Percentiles rank a stretch among this genome's conserved stretches.
Conservation (phyloP, 106 monocot species). For the Hemerocallis citrina region DNA sequence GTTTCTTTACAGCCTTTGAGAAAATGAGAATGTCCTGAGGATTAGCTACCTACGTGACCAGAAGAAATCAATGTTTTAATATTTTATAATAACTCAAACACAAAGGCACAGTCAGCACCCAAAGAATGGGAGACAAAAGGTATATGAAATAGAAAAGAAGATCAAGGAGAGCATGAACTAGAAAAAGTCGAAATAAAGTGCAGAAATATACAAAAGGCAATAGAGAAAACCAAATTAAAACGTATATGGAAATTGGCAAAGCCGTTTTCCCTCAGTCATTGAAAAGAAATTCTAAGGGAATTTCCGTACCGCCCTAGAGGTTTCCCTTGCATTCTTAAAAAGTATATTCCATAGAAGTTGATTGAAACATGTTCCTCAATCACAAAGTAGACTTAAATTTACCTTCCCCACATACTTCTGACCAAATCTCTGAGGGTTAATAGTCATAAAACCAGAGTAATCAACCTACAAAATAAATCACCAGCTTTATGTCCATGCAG, state of each 20-base stretch:
- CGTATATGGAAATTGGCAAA: neutral
- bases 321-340: neutral
- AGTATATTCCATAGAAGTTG: neutral
- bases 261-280: neutral
- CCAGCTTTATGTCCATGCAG: slow-evolving; percentile 1
- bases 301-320: neutral
- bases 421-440: slow-evolving; percentile 98
- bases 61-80: slow-evolving; percentile 3
- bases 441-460: slow-evolving; percentile 98
- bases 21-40: slow-evolving; percentile 99
- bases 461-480: slow-evolving; percentile 61
- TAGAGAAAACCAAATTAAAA: neutral
- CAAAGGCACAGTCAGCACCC: neutral
- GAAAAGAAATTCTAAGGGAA: neutral
- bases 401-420: slow-evolving; percentile 99
- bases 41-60: slow-evolving; percentile 72
- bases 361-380: neutral
- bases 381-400: slow-evolving; percentile 7
- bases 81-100: neutral
- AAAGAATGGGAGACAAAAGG: neutral
- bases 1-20: slow-evolving; percentile 92
- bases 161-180: neutral
- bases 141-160: neutral
- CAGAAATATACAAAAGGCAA: neutral
- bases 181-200: neutral